phyloP scores from a whole-genome alignment of 495 filamentous ascomycete genomes.

The Copromyces sp. region DNA sequence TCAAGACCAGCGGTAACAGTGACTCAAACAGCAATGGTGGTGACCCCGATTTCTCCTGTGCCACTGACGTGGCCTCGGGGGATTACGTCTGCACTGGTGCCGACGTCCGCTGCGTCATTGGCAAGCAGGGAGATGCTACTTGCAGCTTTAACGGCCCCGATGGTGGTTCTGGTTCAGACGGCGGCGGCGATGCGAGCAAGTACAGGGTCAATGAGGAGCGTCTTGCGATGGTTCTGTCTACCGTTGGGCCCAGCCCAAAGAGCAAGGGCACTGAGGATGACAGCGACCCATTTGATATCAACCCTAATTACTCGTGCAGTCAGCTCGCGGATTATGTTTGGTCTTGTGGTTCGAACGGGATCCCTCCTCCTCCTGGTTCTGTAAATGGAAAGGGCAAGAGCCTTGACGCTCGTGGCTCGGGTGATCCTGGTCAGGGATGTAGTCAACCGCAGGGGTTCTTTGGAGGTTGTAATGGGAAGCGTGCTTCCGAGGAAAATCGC shows the following conservation, averaged over 20 bases:
- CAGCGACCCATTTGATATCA: not conserved
- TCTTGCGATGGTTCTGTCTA: not conserved
- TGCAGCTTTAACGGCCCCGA: not conserved
- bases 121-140: not conserved
- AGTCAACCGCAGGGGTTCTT: not conserved
- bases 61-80: not conserved
- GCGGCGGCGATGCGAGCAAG: not conserved
- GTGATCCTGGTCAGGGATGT: not conserved
- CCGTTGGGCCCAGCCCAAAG: not conserved
- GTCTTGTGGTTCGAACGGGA: not conserved
- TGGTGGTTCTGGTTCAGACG: not conserved
- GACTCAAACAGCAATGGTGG: not conserved
- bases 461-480: too few relatives aligned
- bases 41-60: not conserved
- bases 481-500: too few relatives aligned
- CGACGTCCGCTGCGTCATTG: not conserved
- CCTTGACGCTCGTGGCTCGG: not conserved
- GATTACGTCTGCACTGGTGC: not conserved
- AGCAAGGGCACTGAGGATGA: not conserved
- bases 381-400: not conserved
- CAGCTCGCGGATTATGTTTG: not conserved
- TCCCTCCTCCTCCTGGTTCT: not conserved
- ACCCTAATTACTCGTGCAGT: not conserved
- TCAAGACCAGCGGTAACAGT: not conserved
- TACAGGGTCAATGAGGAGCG: not conserved